Evolutionary conservation across 148 eudicot species (phyloP).

Genomic region (Fallopia convolvulus): DNA sequence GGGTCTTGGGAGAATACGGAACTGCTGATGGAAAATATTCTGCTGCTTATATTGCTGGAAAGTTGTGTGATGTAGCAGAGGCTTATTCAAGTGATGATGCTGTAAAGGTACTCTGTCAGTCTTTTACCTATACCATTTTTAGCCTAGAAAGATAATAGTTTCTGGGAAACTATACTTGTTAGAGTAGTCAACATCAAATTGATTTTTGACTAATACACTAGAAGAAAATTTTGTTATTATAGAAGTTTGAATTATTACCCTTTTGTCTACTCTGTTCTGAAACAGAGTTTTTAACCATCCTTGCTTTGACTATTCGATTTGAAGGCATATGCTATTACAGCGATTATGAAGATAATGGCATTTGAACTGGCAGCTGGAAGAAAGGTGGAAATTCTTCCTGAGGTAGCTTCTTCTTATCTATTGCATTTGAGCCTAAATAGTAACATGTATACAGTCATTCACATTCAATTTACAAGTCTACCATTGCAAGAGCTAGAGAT

Average conservation of each 20-base stretch:
- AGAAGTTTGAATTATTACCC: background rate
- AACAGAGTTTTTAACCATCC: background rate
- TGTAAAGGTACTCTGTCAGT: conserved; percentile 55
- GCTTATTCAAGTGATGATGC: conserved; percentile 82
- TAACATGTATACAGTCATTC: background rate
- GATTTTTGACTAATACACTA: background rate
- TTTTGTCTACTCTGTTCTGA: background rate
- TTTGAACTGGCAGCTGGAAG: conserved; percentile 88
- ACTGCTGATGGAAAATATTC: conserved; percentile 85
- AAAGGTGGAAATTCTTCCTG: conserved; percentile 73
- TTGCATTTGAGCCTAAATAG: background rate
- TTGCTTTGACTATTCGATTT: background rate
- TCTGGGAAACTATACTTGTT: background rate
- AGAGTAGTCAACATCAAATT: background rate
- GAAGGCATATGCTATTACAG: conserved; percentile 90
- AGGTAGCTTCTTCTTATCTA: conserved; percentile 37
- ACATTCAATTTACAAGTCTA: background rate
- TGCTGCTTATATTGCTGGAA: conserved; percentile 83
- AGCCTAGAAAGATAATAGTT: background rate
- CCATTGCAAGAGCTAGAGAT: background rate
- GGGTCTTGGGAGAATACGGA: conserved; percentile 99
- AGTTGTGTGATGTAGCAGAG: conserved; percentile 93
- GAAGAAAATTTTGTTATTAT: background rate
- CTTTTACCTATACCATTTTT: background rate
- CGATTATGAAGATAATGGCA: conserved; percentile 80